These are phyloP conservation scores for Colletotrichum euphorbiae DNA, from an alignment of 2,329 filamentous ascomycete species.

Conservation along the genomic window DNA sequence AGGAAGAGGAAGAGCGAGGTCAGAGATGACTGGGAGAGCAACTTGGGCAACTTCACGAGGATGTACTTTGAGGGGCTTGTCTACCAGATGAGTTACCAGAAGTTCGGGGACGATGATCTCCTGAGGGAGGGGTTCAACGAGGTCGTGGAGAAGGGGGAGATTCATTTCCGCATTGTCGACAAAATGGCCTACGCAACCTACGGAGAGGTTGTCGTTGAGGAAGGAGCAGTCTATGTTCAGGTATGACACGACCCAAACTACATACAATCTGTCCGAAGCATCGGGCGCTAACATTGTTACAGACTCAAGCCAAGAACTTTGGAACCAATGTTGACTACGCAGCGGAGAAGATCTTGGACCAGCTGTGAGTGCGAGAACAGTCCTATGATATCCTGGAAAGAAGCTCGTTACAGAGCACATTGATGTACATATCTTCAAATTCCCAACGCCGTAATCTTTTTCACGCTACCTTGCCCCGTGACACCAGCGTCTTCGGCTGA, in stretches of 20 bases:
- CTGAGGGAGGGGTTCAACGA: constrained; percentile 62
- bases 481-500: constrained; percentile 21
- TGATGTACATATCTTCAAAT: too few species aligned
- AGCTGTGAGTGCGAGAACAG: constrained; percentile 44
- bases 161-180: constrained; percentile 61
- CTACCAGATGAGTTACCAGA: constrained; percentile 54
- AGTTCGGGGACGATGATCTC: constrained; percentile 62
- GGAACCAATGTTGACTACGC: constrained; percentile 52
- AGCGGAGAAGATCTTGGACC: constrained; percentile 50
- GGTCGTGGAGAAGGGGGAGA: constrained; percentile 54
- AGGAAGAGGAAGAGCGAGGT: constrained; percentile 46
- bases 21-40: constrained; percentile 56
- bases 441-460: not conserved
- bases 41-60: constrained; percentile 54
- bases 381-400: too few species aligned
- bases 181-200: constrained; percentile 55
- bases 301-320: constrained; percentile 52
- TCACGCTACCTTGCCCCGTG: constrained; percentile 3
- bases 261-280: not conserved
- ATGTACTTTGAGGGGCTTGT: constrained; percentile 60
- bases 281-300: not conserved
- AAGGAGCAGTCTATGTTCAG: constrained; percentile 63
- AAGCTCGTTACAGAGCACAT: too few species aligned
- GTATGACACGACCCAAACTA: constrained; percentile 44
- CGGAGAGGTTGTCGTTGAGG: constrained; percentile 60